Evolutionary conservation across 495 filamentous ascomycete genomes (phyloP).

Genomic region (Aspergillus ostianus): DNA sequence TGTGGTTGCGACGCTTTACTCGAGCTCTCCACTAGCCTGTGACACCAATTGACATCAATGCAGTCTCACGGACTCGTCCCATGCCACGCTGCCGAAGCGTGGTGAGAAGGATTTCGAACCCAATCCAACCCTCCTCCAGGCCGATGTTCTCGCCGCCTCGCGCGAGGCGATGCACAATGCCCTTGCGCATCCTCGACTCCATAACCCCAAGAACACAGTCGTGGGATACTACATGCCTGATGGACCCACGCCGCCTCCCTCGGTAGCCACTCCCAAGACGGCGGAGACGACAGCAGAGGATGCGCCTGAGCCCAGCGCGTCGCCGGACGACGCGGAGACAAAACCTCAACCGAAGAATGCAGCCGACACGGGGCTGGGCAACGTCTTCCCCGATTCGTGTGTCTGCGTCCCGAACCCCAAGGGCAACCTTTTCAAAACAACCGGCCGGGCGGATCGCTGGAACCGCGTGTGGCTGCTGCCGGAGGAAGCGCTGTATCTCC

Average conservation of each 20-base stretch:
- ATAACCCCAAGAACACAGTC: conserved; percentile 52
- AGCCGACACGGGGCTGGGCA: conserved; percentile 32
- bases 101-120: conserved; percentile 97
- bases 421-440: conserved; percentile 54
- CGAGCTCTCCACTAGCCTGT: not conserved
- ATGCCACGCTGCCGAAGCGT: conserved; percentile 61
- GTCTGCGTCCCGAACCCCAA: conserved; percentile 45
- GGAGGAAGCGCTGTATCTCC: conserved; percentile 84
- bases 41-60: conserved; percentile 9
- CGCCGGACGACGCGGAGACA: not conserved
- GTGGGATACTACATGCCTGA: conserved; percentile 53
- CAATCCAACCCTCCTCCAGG: conserved; percentile 80
- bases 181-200: conserved; percentile 67
- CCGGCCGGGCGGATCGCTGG: conserved; percentile 56
- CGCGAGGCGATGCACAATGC: conserved; percentile 90
- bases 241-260: conserved; percentile 30
- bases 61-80: conserved; percentile 34
- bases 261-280: conserved; percentile 3
- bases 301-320: conserved; percentile 12
- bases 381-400: conserved; percentile 31
- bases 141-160: conserved; percentile 69
- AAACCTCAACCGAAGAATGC: not conserved
- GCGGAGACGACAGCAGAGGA: conserved; percentile 13
- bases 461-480: conserved; percentile 78
- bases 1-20: not conserved